Conservation (phyloP, 179 eudicot species). For the Drosera spatulata region DNA sequence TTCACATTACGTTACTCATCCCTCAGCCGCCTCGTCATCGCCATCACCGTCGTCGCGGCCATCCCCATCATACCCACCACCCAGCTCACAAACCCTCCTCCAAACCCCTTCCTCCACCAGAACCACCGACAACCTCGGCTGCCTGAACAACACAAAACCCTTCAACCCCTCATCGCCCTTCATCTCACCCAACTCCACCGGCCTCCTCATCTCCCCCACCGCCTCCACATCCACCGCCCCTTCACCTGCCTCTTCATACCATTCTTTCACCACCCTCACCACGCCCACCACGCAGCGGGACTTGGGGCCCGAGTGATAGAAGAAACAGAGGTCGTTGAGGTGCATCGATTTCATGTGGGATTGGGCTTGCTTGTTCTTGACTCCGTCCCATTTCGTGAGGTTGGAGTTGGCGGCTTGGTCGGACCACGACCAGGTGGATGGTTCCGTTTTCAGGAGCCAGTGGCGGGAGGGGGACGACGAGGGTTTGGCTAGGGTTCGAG, state of each 20-base stretch:
- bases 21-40: too few species aligned
- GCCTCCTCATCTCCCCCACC: slow-evolving; percentile 68
- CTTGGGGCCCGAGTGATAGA: slow-evolving; percentile 75
- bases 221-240: slow-evolving; percentile 73
- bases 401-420: slow-evolving; percentile 67
- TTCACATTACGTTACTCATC: background rate
- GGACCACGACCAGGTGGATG: slow-evolving; percentile 88
- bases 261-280: slow-evolving; percentile 53
- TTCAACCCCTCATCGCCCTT: slow-evolving; percentile 42
- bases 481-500: too few species aligned
- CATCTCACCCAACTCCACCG: slow-evolving; percentile 75
- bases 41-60: slow-evolving; percentile 7
- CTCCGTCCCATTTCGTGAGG: slow-evolving; percentile 80
- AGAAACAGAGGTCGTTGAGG: slow-evolving; percentile 60
- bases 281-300: slow-evolving; percentile 76
- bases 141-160: slow-evolving; percentile 62
- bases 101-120: slow-evolving; percentile 52
- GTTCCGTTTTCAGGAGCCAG: slow-evolving; percentile 87
- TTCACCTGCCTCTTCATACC: slow-evolving; percentile 29
- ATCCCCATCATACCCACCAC: slow-evolving; percentile 64
- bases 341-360: slow-evolving; percentile 65
- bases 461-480: slow-evolving; percentile 7
- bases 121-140: slow-evolving; percentile 80
- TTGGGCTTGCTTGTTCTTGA: slow-evolving; percentile 83
- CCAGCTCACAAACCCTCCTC: slow-evolving; percentile 65